These are phyloP conservation scores for Phyllosticta citrichinensis DNA, from an alignment of 2,329 filamentous ascomycete genomes.

Conservation along the genomic window DNA sequence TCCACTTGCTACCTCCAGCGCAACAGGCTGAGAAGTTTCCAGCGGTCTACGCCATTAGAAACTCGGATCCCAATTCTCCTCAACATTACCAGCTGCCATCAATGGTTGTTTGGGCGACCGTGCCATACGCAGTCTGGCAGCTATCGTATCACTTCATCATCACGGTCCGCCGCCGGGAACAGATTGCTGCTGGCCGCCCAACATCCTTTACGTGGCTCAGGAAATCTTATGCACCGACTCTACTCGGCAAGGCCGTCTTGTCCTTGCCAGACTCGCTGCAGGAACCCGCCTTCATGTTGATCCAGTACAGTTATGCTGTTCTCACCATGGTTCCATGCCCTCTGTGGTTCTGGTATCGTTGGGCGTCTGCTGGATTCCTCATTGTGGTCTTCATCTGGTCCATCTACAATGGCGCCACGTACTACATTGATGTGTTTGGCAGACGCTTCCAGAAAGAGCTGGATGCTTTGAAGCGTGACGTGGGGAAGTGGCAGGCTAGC, in stretches of 20 bases:
- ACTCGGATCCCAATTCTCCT: slow-evolving; percentile 55
- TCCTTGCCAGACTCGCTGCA: slow-evolving; percentile 66
- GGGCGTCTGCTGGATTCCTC: slow-evolving; percentile 68
- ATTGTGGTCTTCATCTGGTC: slow-evolving; percentile 83
- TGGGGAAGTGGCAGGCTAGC: slow-evolving; percentile 69
- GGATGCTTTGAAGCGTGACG: slow-evolving; percentile 77
- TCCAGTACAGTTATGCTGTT: slow-evolving; percentile 85
- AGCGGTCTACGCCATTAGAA: slow-evolving; percentile 73
- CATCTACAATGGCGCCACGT: slow-evolving; percentile 93
- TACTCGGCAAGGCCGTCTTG: slow-evolving; percentile 79
- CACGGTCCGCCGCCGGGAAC: slow-evolving; percentile 84
- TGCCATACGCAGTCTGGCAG: slow-evolving; percentile 92
- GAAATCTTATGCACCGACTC: slow-evolving; percentile 78
- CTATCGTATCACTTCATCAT: slow-evolving; percentile 89
- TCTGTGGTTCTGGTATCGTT: slow-evolving; percentile 85
- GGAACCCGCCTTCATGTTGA: slow-evolving; percentile 87
- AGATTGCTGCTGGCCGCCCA: slow-evolving; percentile 89
- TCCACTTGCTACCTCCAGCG: slow-evolving; percentile 64
- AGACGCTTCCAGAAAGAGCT: slow-evolving; percentile 95
- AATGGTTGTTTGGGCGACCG: slow-evolving; percentile 90
- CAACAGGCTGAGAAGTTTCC: slow-evolving; percentile 65
- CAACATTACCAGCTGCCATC: slow-evolving; percentile 69
- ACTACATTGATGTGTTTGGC: slow-evolving; percentile 96
- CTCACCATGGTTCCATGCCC: slow-evolving; percentile 92
- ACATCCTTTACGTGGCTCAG: slow-evolving; percentile 98